Conservation (phyloP, 1,284 basidiomycete genomes). For the Tremellales sp. region DNA sequence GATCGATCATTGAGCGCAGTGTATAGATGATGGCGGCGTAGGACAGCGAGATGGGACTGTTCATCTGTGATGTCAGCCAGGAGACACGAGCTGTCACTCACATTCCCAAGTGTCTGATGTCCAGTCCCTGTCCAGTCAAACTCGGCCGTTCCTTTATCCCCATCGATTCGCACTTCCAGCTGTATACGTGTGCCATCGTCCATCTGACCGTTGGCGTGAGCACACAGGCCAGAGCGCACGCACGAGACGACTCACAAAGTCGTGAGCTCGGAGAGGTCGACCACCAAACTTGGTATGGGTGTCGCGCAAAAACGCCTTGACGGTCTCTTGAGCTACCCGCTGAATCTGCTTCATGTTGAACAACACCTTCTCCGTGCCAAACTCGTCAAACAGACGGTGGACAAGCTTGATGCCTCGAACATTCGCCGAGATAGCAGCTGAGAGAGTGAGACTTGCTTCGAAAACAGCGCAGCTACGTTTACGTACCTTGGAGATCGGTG, state of each 20-base stretch:
- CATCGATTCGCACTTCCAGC: constrained; percentile 75
- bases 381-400: constrained; percentile 72
- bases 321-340: constrained; percentile 49
- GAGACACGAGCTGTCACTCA: no score
- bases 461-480: constrained; percentile 8
- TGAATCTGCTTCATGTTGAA: constrained; percentile 84
- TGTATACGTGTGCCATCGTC: constrained; percentile 86
- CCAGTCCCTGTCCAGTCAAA: constrained; percentile 88
- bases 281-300: constrained; percentile 84
- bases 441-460: constrained; percentile 53
- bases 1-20: constrained; percentile 30
- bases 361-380: constrained; percentile 79
- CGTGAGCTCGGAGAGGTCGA: constrained; percentile 58
- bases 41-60: constrained; percentile 79
- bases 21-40: constrained; percentile 90
- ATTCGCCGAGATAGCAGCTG: constrained; percentile 71
- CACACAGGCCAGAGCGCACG: constrained; percentile 69
- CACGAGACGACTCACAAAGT: constrained; percentile 39
- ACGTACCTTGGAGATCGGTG: constrained; percentile 3
- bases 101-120: no score
- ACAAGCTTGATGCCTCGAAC: constrained; percentile 85
- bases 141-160: constrained; percentile 69
- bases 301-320: constrained; percentile 47
- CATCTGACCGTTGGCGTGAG: constrained; percentile 49
- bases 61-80: no score